Evolutionary conservation across 2,329 filamentous ascomycete species (phyloP), one percentile per base, ranked within the genome.

Genomic region (Microdochium paspali): DNA sequence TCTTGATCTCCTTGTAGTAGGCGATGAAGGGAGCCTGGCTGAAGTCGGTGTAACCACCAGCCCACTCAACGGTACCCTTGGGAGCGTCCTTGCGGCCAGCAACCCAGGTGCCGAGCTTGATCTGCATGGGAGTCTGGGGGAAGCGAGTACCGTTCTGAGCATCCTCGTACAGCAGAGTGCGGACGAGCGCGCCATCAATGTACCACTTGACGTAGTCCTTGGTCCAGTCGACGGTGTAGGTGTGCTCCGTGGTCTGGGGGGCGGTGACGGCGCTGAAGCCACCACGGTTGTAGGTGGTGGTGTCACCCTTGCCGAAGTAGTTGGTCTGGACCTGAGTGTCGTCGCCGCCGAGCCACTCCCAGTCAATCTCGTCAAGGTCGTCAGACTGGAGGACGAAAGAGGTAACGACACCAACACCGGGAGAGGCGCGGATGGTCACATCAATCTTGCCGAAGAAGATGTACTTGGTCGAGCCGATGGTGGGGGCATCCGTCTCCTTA

Each of bases 391-490:
- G 72, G 39, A 97, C 89, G 35, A 87, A 77, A 54, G 86, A 90
- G 69, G 90, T 96, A 52, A 98, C 87, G 53, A 98, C 86, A 55
- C 93, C 93, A 6, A 73, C 73, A 40, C 91, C 93, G 3, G 85
- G 77, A 24, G 93, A 84, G 32, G 86, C 84, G 66, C 90, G 85
- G 61, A 95, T 71, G 25, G 79, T 80, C 51, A 89, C 80, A 47
- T 94, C 86, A 57, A 96, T 79, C 60, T 83, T 83, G 52, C 93
- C 93, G 66, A 95, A 97, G 87, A 97, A 96, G 66, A 98, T 88
- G 75, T 95, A 97, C 77, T 90, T 90, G 60, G 82, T 76, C 48
- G 79, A 79, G 59, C 74, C 76, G 66, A 95, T 88, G 28, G 85
- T 88, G 31, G 88, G 84, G 44, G 77, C 80, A 46, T 89, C 77